phyloP scores from a whole-genome alignment of 2,329 filamentous ascomycete genomes.

The Ophiosphaerella herpotricha region DNA sequence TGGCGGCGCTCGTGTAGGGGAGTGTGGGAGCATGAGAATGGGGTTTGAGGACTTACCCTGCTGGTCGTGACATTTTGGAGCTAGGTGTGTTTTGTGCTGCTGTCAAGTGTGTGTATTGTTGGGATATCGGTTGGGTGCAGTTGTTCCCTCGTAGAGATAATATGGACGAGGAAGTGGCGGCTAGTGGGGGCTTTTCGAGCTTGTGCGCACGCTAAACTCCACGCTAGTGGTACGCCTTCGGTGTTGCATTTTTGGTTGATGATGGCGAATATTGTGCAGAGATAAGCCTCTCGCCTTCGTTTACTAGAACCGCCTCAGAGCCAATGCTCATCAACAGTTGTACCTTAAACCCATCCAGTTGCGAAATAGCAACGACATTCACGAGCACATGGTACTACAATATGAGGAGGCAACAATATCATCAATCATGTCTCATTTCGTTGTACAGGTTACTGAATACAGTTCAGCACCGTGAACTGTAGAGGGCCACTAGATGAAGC shows the following conservation, averaged over 20 bases:
- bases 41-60: constrained; percentile 33
- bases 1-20: neutral
- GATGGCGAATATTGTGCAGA: no score
- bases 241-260: neutral
- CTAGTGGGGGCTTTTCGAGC: constrained; percentile 18
- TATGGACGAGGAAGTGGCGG: constrained; percentile 23
- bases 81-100: constrained; percentile 4
- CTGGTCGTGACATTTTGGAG: constrained; percentile 44
- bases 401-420: constrained; percentile 2
- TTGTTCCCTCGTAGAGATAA: constrained; percentile 10
- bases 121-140: neutral
- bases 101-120: constrained; percentile 6
- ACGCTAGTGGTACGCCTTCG: constrained; percentile 16
- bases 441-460: constrained; percentile 13
- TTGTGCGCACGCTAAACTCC: constrained; percentile 24
- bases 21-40: neutral
- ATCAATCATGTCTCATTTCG: constrained; percentile 23
- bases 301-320: no score
- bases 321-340: no score
- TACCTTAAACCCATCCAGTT: no score
- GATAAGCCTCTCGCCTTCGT: no score
- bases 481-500: constrained; percentile 5
- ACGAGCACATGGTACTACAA: no score
- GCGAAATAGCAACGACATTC: no score
- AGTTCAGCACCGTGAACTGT: constrained; percentile 10